Evolutionary conservation across 1,284 basidiomycete species (phyloP), one percentile per base, ranked within the genome.

Genomic region (Cutaneotrichosporon mucoides): DNA sequence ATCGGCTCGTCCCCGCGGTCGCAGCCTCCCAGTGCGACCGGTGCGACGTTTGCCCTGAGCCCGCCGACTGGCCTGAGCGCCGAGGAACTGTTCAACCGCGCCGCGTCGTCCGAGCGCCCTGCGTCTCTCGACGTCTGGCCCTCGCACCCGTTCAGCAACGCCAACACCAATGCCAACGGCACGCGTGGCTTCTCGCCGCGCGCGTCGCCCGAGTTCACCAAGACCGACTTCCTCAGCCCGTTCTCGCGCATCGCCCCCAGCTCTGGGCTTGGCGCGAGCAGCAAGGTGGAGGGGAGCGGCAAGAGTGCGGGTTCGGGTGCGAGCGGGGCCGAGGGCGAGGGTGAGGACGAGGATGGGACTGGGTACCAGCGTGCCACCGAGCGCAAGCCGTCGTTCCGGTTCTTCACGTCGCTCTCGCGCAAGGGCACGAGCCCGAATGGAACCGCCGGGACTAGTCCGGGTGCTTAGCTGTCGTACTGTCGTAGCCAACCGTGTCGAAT

Each of bases 351-450:
- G 38, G 53, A 53, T 42, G 59, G 35, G 8, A 24, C 38, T 34
- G 60, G 61, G 12, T 63, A 54, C 53, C 60, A 60, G 10, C 51
- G 55, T 6, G 49, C 46, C 37, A 47, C 64, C 10, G 69, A 67
- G 50, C 68, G 66, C 60, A 73, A 71, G 62, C 60, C 66, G 41
- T 60, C 59, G 55, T 75, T 73, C 65, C 64, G 73, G 43, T 76
- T 76, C 65, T 76, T 76, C 63, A 8, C 8, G 9, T 73, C 71
- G 42, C 62, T 76, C 6, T 24, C 33, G 46, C 66, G 73, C 41
- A 73, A 73, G 61, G 61, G 67, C 36, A 51, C 56, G 35, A 33
- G 16, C 45, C 33, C 45, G 8, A 35, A 48, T 45, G 44, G 16
- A 45, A 13, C 24, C 24, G 24, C 24, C 24, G 24, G 24, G 24